Percentiles rank a stretch among this genome's conserved stretches.
These are phyloP conservation scores for Dothideomycetidae sp. DNA, from an alignment of 2,329 filamentous ascomycete genomes.

Conservation along the genomic window DNA sequence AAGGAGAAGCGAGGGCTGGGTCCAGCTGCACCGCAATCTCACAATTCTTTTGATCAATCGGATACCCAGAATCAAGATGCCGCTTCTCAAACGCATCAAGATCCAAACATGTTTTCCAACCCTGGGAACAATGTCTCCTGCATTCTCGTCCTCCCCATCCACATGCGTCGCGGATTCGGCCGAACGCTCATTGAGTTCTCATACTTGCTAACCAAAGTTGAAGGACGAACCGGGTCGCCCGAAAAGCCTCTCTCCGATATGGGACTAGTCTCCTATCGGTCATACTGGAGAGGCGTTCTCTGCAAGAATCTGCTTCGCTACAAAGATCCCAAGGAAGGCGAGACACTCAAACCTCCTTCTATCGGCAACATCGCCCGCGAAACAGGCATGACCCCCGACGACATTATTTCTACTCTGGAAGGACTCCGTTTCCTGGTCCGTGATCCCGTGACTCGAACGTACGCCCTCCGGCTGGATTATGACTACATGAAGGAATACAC, in stretches of 20 bases:
- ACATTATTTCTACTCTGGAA: conserved; percentile 88
- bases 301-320: conserved; percentile 67
- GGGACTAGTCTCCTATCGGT: conserved; percentile 91
- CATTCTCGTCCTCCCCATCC: conserved; percentile 88
- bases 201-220: conserved; percentile 83
- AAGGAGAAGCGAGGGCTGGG: conserved; percentile 67
- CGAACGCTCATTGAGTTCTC: conserved; percentile 97
- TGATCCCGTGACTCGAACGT: conserved; percentile 75
- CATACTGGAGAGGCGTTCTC: conserved; percentile 86
- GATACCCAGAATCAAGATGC: conserved; percentile 14
- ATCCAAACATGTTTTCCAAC: conserved; percentile 19
- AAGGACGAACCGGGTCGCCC: conserved; percentile 85
- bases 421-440: conserved; percentile 77
- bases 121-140: conserved; percentile 81
- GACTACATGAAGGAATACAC: conserved; percentile 79
- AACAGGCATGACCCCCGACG: conserved; percentile 90
- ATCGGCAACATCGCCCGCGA: conserved; percentile 62
- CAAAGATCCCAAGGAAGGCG: conserved; percentile 23
- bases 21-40: conserved; percentile 45
- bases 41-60: conserved; percentile 16
- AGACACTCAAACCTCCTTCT: conserved; percentile 29
- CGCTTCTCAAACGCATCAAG: conserved; percentile 3
- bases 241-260: conserved; percentile 97
- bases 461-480: conserved; percentile 77
- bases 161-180: conserved; percentile 93